Conservation (phyloP, 257 asterid species). For the Eucommia ulmoides region DNA sequence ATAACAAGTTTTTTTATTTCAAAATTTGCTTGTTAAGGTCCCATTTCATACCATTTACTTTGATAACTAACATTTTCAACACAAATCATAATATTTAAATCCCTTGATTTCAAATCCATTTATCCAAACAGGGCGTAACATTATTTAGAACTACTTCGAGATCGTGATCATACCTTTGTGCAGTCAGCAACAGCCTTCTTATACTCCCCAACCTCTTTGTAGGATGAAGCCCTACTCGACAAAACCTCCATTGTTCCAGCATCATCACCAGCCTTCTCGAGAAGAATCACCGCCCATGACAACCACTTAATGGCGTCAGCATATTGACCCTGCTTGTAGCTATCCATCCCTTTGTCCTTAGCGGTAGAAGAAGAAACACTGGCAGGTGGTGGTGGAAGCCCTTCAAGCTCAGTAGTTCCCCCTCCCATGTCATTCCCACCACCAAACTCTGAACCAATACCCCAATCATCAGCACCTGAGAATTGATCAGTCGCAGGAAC, state of each 20-base stretch:
- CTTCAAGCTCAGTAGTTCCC: conserved; percentile 78
- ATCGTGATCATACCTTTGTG: conserved; percentile 59
- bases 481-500: conserved; percentile 29
- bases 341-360: conserved; percentile 45
- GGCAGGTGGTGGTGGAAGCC: conserved; percentile 85
- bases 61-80: no score
- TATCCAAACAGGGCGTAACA: no score
- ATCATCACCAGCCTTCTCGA: conserved; percentile 52
- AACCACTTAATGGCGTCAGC: conserved; percentile 97
- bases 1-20: no score
- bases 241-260: conserved; percentile 33
- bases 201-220: conserved; percentile 97
- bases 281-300: conserved; percentile 54
- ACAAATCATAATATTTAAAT: no score
- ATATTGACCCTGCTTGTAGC: conserved; percentile 83
- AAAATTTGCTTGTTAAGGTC: no score
- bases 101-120: no score
- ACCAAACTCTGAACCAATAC: conserved; percentile 35
- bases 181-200: conserved; percentile 99
- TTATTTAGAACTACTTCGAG: no score
- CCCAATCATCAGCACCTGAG: conserved; percentile 63
- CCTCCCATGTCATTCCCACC: conserved; percentile 39
- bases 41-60: no score
- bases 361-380: conserved; percentile 71
- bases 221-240: conserved; percentile 72